These are phyloP conservation scores for Fusarium proliferatum DNA, from an alignment of 2,329 filamentous ascomycete genomes.

Conservation along the genomic window DNA sequence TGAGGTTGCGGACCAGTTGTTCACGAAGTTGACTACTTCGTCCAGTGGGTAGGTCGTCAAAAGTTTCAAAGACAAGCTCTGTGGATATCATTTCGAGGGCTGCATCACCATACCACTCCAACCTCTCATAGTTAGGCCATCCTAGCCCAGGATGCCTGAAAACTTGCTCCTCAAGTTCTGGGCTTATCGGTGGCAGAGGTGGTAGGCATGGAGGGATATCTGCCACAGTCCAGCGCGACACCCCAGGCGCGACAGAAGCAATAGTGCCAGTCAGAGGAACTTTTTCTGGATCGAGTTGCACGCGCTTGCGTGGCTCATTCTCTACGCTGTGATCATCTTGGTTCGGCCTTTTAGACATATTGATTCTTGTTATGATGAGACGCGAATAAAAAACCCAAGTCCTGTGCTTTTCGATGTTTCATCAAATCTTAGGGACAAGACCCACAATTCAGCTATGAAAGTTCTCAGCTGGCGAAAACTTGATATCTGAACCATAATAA, in stretches of 20 bases:
- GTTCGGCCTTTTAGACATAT: slow-evolving; percentile 14
- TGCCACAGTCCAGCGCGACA: slow-evolving; percentile 58
- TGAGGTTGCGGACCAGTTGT: slow-evolving; percentile 82
- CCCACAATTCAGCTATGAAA: slow-evolving; percentile 2
- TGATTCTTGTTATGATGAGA: background rate
- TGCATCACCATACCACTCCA: slow-evolving; percentile 91
- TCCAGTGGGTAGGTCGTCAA: slow-evolving; percentile 72
- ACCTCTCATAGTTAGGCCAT: slow-evolving; percentile 73
- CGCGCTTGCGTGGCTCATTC: slow-evolving; percentile 32
- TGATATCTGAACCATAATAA: background rate
- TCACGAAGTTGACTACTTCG: slow-evolving; percentile 82
- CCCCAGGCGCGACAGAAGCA: slow-evolving; percentile 21
- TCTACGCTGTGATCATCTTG: background rate
- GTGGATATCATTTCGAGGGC: slow-evolving; percentile 84
- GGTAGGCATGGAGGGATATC: slow-evolving; percentile 63
- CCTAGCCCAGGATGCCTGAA: slow-evolving; percentile 73
- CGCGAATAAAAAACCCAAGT: background rate
- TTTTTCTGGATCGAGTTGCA: slow-evolving; percentile 2
- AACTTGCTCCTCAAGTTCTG: slow-evolving; percentile 68
- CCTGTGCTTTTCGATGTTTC: background rate
- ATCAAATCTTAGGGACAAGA: background rate
- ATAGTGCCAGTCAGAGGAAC: background rate
- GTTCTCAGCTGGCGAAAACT: background rate
- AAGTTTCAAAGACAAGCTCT: slow-evolving; percentile 79
- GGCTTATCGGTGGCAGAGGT: slow-evolving; percentile 71